phyloP scores from a whole-genome alignment of 768 basidiomycete genomes.

The Austroboletus festivus region DNA sequence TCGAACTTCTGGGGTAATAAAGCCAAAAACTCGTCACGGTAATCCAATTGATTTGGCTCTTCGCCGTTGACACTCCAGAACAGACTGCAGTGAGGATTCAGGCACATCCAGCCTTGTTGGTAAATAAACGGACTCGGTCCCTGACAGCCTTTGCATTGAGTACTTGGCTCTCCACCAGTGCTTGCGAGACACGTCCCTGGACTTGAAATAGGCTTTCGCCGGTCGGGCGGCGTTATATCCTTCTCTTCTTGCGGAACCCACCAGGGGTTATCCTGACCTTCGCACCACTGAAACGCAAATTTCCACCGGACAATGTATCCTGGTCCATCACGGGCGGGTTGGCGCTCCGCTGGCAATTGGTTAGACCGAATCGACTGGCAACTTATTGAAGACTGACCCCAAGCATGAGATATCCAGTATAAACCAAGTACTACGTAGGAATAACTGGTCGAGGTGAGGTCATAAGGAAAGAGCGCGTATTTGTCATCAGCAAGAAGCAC shows the following conservation, averaged over 20 bases:
- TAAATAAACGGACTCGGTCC: constrained; percentile 53
- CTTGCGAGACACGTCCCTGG: neutral
- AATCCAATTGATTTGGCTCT: constrained; percentile 40
- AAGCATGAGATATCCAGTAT: constrained; percentile 68
- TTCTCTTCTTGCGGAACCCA: constrained; percentile 35
- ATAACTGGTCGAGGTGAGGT: constrained; percentile 49
- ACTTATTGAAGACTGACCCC: constrained; percentile 26
- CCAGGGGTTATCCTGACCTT: constrained; percentile 60
- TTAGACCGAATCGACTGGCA: constrained; percentile 16
- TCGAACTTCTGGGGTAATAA: constrained; percentile 31
- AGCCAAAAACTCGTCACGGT: constrained; percentile 46
- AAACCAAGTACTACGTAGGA: constrained; percentile 53
- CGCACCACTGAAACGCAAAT: constrained; percentile 84
- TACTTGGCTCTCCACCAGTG: neutral
- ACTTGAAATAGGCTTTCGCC: neutral
- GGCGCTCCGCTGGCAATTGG: constrained; percentile 50
- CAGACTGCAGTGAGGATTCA: constrained; percentile 50
- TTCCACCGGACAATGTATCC: constrained; percentile 72
- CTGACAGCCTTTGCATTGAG: constrained; percentile 43
- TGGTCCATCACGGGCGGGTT: constrained; percentile 44
- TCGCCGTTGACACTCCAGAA: constrained; percentile 49
- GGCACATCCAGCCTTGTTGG: constrained; percentile 56
- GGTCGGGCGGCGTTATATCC: neutral
- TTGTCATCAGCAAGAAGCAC: constrained; percentile 73
- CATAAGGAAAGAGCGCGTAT: constrained; percentile 71